Evolutionary conservation across 139 green algal species (phyloP).

Genomic region (Chlamydomonas sp.): DNA sequence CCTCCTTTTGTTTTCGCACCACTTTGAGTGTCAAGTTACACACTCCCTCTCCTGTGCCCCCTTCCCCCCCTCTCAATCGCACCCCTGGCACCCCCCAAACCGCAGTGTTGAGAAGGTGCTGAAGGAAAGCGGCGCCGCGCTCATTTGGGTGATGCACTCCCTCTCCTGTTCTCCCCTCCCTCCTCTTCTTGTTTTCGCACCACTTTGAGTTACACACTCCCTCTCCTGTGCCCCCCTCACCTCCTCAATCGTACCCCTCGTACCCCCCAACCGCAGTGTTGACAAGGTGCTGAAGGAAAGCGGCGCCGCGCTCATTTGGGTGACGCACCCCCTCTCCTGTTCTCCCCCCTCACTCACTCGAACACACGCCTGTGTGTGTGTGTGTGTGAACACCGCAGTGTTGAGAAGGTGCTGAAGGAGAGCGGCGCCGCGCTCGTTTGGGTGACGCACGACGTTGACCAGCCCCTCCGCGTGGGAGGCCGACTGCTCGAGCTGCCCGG

Average conservation of each 20-base stretch:
- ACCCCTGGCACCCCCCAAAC: constrained; percentile 11
- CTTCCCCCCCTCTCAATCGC: constrained; percentile 3
- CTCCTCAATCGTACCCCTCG: constrained; percentile 12
- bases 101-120: constrained; percentile 46
- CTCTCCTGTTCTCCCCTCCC: neutral
- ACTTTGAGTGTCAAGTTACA: too few relatives aligned
- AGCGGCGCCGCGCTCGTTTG: constrained; percentile 61
- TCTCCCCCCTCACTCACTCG: neutral
- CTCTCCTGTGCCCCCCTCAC: neutral
- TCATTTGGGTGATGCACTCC: neutral
- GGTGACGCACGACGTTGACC: constrained; percentile 69
- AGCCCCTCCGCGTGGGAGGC: constrained; percentile 64
- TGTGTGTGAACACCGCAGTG: constrained; percentile 14
- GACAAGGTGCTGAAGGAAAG: constrained; percentile 31
- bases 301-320: neutral
- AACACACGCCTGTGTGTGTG: constrained; percentile 18
- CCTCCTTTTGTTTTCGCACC: too few relatives aligned
- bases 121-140: neutral
- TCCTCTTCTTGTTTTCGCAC: too few relatives aligned
- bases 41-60: neutral
- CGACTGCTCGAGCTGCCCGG: constrained; percentile 61
- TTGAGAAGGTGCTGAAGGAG: constrained; percentile 56
- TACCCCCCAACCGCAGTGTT: constrained; percentile 24
- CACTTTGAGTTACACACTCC: neutral
- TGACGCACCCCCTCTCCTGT: neutral